phyloP scores from a whole-genome alignment of 805 yeast species.

The Dipodascopsis uninucleata region DNA sequence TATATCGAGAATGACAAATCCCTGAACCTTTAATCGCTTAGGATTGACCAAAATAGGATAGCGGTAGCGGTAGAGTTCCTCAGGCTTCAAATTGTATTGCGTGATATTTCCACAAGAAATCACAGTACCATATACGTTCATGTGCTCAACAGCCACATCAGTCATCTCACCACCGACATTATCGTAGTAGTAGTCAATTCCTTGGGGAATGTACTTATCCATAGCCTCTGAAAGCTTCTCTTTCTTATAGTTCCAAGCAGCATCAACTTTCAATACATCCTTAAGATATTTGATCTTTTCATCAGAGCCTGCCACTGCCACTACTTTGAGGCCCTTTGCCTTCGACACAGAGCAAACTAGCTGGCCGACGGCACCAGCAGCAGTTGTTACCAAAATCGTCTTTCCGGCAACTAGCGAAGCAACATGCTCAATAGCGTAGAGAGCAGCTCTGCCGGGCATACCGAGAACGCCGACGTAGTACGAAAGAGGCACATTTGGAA shows the following conservation, averaged over 20 bases:
- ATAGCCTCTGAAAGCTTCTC: constrained; percentile 36
- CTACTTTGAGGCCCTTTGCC: constrained; percentile 51
- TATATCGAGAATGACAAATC: constrained; percentile 52
- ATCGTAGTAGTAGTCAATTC: constrained; percentile 54
- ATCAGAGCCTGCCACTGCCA: constrained; percentile 61
- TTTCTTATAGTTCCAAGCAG: constrained; percentile 53
- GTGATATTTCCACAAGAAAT: constrained; percentile 64
- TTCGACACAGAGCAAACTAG: constrained; percentile 55
- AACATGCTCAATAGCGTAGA: constrained; percentile 49
- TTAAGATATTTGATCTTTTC: constrained; percentile 54
- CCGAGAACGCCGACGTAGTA: constrained; percentile 51
- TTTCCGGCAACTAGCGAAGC: constrained; percentile 46
- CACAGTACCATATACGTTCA: constrained; percentile 40
- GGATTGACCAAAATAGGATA: constrained; percentile 46
- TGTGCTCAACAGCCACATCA: constrained; percentile 42
- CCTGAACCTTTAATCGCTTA: constrained; percentile 50
- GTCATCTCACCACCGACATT: constrained; percentile 62
- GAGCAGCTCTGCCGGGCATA: constrained; percentile 59
- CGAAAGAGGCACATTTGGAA: constrained; percentile 29
- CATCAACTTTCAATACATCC: constrained; percentile 51
- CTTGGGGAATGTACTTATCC: constrained; percentile 43
- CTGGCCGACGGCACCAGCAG: constrained; percentile 73
- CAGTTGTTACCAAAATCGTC: constrained; percentile 56
- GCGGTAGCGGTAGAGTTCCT: constrained; percentile 37
- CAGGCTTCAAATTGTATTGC: constrained; percentile 48